Base-by-base conservation (phyloP, 2,329 filamentous ascomycete species). In the Fusarium cicatricum region DNA sequence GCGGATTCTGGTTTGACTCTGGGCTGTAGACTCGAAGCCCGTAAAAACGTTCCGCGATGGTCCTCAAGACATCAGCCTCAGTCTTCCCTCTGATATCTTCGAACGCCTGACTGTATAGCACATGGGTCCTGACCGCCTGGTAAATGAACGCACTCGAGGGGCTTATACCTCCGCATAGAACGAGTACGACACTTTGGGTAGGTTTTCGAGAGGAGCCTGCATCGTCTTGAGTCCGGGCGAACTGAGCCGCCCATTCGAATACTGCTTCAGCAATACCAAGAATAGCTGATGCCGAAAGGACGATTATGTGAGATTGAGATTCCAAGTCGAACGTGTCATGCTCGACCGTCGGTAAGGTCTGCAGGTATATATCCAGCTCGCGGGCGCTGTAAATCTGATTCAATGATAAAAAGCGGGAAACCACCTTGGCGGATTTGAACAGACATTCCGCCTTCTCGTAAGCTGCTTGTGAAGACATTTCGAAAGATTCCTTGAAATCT, bases 321-420 rank as follows among this genome's bases (percentile, higher is more conserved):
- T n/a, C n/a, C n/a, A n/a, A n/a, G n/a, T 26, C 5, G 0, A 5
- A 4, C 5, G 16, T 2, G 2, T 16, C 1, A 2, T 2, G 12
- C 0, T 7, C 1, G 21, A 0, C 1, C 12, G 10, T 5, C 2
- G n/a, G 10, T 0, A 49, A 12, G 0, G 29, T 40, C 6, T 36
- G 19, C 1, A 62, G 33, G 11, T 60, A 48, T 0, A 9, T 14
- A 2, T 52, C 28, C 1, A 62, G 5, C 3, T 62, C 34, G 5
- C 26, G n/a, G 7, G 59, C 44, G 4, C 50, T 56, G 4, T 62
- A 62, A 1, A 62, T 52, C 2, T 62, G 58, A 3, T 60, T 38
- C 0, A 62, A 36, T 0, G 59, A 41, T 0, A 62, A 2, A 5
- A 62, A 62, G 0, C 32, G 39, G 0, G 59, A 52, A 1, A 62